Conservation (phyloP, 1,139 yeast species). For the Zygoascus meyerae region DNA sequence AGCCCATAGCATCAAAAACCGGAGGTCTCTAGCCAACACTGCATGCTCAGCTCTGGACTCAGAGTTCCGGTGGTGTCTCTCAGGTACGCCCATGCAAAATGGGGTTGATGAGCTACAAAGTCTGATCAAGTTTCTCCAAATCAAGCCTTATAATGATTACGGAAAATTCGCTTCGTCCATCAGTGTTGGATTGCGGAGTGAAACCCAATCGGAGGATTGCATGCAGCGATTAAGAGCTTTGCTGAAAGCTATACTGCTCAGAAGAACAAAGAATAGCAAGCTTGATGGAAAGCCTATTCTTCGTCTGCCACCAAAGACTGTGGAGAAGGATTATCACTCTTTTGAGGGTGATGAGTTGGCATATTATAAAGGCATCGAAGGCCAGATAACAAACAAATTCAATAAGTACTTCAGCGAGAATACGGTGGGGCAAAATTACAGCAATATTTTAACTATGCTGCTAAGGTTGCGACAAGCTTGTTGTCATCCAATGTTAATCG, state of each 20-base stretch:
- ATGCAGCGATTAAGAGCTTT: constrained; percentile 65
- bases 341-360: constrained; percentile 43
- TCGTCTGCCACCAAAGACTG: constrained; percentile 60
- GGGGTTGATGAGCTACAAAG: constrained; percentile 75
- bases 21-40: constrained; percentile 56
- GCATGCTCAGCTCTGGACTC: constrained; percentile 57
- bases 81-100: constrained; percentile 96
- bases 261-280: constrained; percentile 68
- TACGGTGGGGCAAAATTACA: constrained; percentile 36
- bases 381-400: constrained; percentile 53
- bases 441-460: constrained; percentile 64
- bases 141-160: constrained; percentile 48
- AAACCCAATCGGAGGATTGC: constrained; percentile 32
- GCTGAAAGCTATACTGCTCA: constrained; percentile 66
- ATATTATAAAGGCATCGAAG: constrained; percentile 57
- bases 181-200: constrained; percentile 47
- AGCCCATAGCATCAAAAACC: constrained; percentile 84
- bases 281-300: constrained; percentile 76
- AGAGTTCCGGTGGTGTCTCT: constrained; percentile 65
- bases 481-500: constrained; percentile 73
- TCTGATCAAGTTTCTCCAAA: constrained; percentile 61
- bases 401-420: constrained; percentile 41
- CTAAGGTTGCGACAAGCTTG: constrained; percentile 86
- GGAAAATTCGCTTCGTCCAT: constrained; percentile 54
- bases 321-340: constrained; percentile 44